phyloP scores from a whole-genome alignment of 2,329 filamentous ascomycete genomes.

The Fusarium abutilonis region DNA sequence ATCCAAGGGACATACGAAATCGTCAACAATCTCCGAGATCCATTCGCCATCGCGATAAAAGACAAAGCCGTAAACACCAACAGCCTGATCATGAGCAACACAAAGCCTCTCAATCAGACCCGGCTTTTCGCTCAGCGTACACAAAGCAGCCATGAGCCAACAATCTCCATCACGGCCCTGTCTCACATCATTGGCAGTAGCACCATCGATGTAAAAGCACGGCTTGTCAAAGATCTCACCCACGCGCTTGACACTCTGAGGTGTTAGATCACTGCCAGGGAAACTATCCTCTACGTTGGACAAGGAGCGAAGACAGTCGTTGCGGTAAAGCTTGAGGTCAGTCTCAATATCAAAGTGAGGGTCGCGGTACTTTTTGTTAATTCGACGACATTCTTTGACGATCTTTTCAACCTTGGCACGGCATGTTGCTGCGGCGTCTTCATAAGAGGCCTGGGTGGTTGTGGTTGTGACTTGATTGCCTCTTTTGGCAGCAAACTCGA shows the following conservation, averaged over 20 bases:
- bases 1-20: constrained; percentile 53
- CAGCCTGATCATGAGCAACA: constrained; percentile 74
- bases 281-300: constrained; percentile 46
- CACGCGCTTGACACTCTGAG: constrained; percentile 73
- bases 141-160: constrained; percentile 85
- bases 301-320: constrained; percentile 61
- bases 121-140: constrained; percentile 77
- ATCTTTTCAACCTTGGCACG: constrained; percentile 70
- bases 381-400: constrained; percentile 71
- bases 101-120: constrained; percentile 78
- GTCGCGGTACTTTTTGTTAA: constrained; percentile 88
- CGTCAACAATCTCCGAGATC: constrained; percentile 67
- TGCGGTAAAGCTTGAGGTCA: constrained; percentile 70
- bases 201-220: constrained; percentile 80
- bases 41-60: constrained; percentile 85
- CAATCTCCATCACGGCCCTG: constrained; percentile 85
- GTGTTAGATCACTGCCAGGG: constrained; percentile 51
- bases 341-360: constrained; percentile 87
- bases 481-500: constrained; percentile 66
- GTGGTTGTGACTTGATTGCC: constrained; percentile 64
- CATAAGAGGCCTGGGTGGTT: constrained; percentile 73
- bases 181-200: constrained; percentile 79
- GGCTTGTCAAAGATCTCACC: constrained; percentile 79
- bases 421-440: constrained; percentile 76
- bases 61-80: constrained; percentile 87